A percentile compares a stretch with the other conserved stretches of the same genome.
phyloP scores from a whole-genome alignment of 805 yeast genomes.

The Saturnispora silvae region DNA sequence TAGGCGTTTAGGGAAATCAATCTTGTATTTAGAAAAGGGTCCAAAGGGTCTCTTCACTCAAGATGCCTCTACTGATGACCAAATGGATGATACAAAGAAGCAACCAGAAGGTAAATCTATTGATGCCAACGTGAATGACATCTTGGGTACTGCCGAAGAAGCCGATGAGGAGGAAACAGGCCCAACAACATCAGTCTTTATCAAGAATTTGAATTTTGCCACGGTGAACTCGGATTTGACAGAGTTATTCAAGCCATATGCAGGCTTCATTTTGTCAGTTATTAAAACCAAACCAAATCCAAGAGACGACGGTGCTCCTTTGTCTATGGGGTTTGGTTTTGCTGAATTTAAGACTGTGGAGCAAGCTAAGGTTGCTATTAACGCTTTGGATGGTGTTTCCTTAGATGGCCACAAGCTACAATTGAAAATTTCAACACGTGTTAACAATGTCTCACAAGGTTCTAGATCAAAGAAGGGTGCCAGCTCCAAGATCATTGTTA shows the following conservation, averaged over 20 bases:
- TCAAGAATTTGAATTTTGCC: slow-evolving; percentile 82
- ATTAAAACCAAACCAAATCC: slow-evolving; percentile 86
- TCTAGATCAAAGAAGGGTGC: slow-evolving; percentile 29
- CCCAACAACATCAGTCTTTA: slow-evolving; percentile 79
- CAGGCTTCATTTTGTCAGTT: slow-evolving; percentile 74
- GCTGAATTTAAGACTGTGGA: slow-evolving; percentile 76
- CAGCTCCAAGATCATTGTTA: slow-evolving; percentile 78
- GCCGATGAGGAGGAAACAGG: slow-evolving; percentile 38
- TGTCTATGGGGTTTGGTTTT: slow-evolving; percentile 97
- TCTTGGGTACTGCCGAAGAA: slow-evolving; percentile 22
- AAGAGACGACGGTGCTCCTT: slow-evolving; percentile 46
- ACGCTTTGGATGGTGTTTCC: slow-evolving; percentile 60
- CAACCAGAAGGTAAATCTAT: slow-evolving; percentile 32
- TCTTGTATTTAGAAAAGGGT: slow-evolving; percentile 87
- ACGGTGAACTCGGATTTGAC: slow-evolving; percentile 53
- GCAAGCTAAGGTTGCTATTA: slow-evolving; percentile 68
- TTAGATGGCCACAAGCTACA: slow-evolving; percentile 87
- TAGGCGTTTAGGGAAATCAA: slow-evolving; percentile 77
- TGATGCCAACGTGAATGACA: slow-evolving; percentile 34
- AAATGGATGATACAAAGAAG: slow-evolving; percentile 19
- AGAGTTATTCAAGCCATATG: slow-evolving; percentile 53
- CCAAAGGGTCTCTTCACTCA: slow-evolving; percentile 70
- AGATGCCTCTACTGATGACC: slow-evolving; percentile 33
- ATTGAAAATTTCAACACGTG: slow-evolving; percentile 77
- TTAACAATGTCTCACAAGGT: slow-evolving; percentile 26